phyloP scores from a whole-genome alignment of 2,329 filamentous ascomycete species.

The Periconia digitata region DNA sequence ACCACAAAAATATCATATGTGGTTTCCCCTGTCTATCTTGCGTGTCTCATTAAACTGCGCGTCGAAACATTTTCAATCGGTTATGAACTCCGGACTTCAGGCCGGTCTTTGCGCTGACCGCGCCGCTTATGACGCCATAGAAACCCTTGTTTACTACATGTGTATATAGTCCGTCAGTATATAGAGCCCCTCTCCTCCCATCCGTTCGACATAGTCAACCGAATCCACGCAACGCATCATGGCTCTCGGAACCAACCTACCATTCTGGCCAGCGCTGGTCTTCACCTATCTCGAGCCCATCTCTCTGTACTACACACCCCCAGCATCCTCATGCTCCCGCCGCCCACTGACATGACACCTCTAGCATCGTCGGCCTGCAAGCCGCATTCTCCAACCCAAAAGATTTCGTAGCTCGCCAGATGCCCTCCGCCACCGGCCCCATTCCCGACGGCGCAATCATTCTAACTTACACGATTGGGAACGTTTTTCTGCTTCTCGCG shows the following conservation, averaged over 20 bases:
- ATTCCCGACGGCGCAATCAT: constrained; percentile 9
- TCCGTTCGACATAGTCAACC: neutral
- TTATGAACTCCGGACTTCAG: too few relatives aligned
- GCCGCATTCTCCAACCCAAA: constrained; percentile 15
- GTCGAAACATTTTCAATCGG: too few relatives aligned
- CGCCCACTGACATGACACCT: constrained; percentile 1
- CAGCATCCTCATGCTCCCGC: neutral
- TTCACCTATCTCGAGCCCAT: constrained; percentile 30
- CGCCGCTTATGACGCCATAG: too few relatives aligned
- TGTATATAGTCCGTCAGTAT: too few relatives aligned
- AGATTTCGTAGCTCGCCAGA: constrained; percentile 19
- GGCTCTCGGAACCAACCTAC: constrained; percentile 27
- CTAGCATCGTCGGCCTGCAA: constrained; percentile 20
- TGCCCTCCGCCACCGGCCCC: constrained; percentile 11
- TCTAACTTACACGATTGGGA: constrained; percentile 25
- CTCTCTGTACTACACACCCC: constrained; percentile 15
- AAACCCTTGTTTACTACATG: too few relatives aligned
- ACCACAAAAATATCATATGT: too few relatives aligned
- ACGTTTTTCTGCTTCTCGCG: constrained; percentile 26
- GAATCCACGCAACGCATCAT: constrained; percentile 8
- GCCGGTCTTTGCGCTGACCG: too few relatives aligned
- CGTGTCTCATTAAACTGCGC: too few relatives aligned
- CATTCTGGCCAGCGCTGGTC: constrained; percentile 27
- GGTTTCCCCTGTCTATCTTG: too few relatives aligned
- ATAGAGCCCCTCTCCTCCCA: neutral